These are phyloP conservation scores for Lasiodiplodia hormozganensis DNA, from an alignment of 2,329 filamentous ascomycete genomes.

Conservation along the genomic window DNA sequence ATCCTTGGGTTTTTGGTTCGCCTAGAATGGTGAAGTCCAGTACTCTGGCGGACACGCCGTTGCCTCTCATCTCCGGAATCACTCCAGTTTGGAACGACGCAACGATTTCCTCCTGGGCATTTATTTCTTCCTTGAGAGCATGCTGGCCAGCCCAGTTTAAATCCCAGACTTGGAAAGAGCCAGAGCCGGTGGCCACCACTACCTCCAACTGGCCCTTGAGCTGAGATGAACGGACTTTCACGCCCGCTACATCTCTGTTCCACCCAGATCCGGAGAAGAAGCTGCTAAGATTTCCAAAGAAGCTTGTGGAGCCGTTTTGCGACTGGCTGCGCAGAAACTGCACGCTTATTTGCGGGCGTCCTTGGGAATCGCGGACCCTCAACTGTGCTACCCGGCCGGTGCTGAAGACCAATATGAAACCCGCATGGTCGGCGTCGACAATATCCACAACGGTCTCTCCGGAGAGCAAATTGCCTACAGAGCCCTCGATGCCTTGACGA, in stretches of 20 bases:
- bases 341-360: constrained; percentile 79
- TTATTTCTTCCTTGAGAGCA: constrained; percentile 73
- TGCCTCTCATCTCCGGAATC: constrained; percentile 53
- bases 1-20: constrained; percentile 52
- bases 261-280: constrained; percentile 73
- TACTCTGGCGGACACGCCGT: constrained; percentile 69
- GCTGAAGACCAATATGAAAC: constrained; percentile 84
- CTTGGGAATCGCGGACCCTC: constrained; percentile 84
- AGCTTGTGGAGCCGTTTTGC: constrained; percentile 61
- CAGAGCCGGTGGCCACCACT: constrained; percentile 78
- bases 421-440: constrained; percentile 83
- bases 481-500: constrained; percentile 78
- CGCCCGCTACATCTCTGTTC: constrained; percentile 80
- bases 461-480: constrained; percentile 74
- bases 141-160: constrained; percentile 87
- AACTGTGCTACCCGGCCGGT: constrained; percentile 87
- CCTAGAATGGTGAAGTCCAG: constrained; percentile 78
- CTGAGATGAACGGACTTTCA: constrained; percentile 74
- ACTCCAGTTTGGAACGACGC: constrained; percentile 65
- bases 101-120: constrained; percentile 71
- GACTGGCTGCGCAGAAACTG: constrained; percentile 72
- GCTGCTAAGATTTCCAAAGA: constrained; percentile 82
- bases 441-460: constrained; percentile 81
- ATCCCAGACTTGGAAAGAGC: constrained; percentile 83
- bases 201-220: constrained; percentile 85